Percentiles rank a stretch among this genome's conserved stretches.
Conservation (phyloP, 306 rosid genomes). For the Sindora glabra region DNA sequence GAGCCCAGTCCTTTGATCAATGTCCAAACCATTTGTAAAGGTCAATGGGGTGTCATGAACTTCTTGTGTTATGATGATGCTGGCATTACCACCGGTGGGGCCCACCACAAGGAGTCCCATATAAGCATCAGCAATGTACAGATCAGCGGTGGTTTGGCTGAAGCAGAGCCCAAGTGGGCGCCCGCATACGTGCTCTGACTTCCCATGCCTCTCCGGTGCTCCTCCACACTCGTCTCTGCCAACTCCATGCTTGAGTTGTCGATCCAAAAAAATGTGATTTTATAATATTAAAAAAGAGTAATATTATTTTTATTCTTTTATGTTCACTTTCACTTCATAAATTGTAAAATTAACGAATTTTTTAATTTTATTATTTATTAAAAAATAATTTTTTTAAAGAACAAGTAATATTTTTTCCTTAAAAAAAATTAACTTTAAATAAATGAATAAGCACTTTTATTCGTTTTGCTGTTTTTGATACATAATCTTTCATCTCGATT, state of each 20-base stretch:
- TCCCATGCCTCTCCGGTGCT: constrained; percentile 23
- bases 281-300: no score
- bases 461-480: no score
- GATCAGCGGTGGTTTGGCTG: constrained; percentile 24
- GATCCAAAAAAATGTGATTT: no score
- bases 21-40: constrained; percentile 54
- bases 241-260: background rate
- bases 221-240: constrained; percentile 57
- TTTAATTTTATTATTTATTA: no score
- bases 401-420: no score
- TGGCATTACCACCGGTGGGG: constrained; percentile 40
- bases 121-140: constrained; percentile 76
- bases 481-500: no score
- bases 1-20: constrained; percentile 35
- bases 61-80: background rate
- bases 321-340: no score
- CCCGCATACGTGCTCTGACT: constrained; percentile 59
- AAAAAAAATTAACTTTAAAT: no score
- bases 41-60: constrained; percentile 21
- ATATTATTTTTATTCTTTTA: no score
- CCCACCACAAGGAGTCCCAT: constrained; percentile 56
- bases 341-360: no score
- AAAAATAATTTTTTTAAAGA: no score
- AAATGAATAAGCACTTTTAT: no score
- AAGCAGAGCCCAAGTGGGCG: constrained; percentile 68